These are phyloP conservation scores for Piper betle DNA, from an alignment of 164 flowering plant genomes.

Conservation along the genomic window DNA sequence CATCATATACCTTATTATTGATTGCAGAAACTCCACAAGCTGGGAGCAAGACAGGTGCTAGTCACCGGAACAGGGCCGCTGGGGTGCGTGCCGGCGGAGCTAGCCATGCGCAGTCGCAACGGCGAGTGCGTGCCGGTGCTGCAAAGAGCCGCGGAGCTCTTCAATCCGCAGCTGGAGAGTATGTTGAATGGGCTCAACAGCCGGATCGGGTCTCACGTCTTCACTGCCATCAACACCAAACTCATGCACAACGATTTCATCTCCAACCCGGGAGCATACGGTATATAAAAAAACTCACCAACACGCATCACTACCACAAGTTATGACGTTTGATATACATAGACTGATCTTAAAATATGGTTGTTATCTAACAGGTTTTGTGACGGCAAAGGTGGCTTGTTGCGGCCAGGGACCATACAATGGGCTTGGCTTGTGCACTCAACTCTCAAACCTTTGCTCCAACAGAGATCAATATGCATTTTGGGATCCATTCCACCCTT, in stretches of 20 bases:
- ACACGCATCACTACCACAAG: neutral
- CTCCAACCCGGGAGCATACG: conserved; percentile 38
- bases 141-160: conserved; percentile 40
- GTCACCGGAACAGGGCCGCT: conserved; percentile 87
- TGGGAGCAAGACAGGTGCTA: conserved; percentile 58
- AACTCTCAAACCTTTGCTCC: conserved; percentile 44
- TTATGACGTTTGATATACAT: too few relatives aligned
- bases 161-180: conserved; percentile 42
- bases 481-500: conserved; percentile 75
- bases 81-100: conserved; percentile 70
- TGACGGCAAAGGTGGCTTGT: conserved; percentile 53
- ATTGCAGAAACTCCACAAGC: conserved; percentile 45
- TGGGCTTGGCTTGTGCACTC: conserved; percentile 58
- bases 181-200: conserved; percentile 39
- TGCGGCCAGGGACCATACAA: conserved; percentile 85
- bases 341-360: too few relatives aligned
- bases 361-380: conserved; percentile 37
- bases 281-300: conserved; percentile 14
- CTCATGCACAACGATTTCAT: conserved; percentile 39
- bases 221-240: conserved; percentile 35
- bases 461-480: conserved; percentile 46
- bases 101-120: conserved; percentile 33
- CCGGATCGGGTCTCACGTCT: conserved; percentile 32
- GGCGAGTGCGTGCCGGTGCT: conserved; percentile 45
- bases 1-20: neutral